These are phyloP conservation scores for Fusarium albosuccineum DNA, from an alignment of 2,329 filamentous ascomycete genomes.

Conservation along the genomic window DNA sequence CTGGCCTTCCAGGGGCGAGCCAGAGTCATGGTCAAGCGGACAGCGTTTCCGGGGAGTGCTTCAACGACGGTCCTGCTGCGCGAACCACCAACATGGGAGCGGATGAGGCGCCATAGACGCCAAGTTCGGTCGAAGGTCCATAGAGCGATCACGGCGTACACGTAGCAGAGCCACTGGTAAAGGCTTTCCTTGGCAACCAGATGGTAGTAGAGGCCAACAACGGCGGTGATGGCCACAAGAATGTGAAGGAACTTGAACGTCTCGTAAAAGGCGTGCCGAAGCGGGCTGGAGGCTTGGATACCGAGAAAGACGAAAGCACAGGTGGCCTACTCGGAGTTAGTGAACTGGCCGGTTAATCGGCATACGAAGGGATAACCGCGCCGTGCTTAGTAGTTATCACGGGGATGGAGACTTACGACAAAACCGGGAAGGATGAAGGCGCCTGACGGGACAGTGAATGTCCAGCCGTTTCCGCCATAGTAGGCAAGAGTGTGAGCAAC, in stretches of 20 bases:
- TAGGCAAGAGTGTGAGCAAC: slow-evolving; percentile 75
- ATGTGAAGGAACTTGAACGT: slow-evolving; percentile 82
- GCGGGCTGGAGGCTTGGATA: slow-evolving; percentile 76
- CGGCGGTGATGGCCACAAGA: slow-evolving; percentile 67
- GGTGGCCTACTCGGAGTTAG: slow-evolving; percentile 60
- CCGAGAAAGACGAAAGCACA: slow-evolving; percentile 72
- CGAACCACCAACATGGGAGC: slow-evolving; percentile 75
- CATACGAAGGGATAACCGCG: background rate
- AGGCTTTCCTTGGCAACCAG: slow-evolving; percentile 61
- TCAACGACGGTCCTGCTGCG: slow-evolving; percentile 79
- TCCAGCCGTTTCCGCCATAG: slow-evolving; percentile 66
- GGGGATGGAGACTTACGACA: slow-evolving; percentile 62
- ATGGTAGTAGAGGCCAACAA: slow-evolving; percentile 77
- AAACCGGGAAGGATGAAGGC: slow-evolving; percentile 72
- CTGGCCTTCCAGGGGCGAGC: slow-evolving; percentile 82
- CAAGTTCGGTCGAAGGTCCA: slow-evolving; percentile 75
- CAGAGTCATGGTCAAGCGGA: slow-evolving; percentile 79
- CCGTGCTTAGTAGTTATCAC: background rate
- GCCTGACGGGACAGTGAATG: slow-evolving; percentile 47
- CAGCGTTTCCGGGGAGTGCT: slow-evolving; percentile 80
- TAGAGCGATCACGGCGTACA: slow-evolving; percentile 72
- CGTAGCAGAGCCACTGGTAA: slow-evolving; percentile 64
- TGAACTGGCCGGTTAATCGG: background rate
- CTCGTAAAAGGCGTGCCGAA: slow-evolving; percentile 85
- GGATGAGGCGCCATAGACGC: slow-evolving; percentile 71